Percentiles rank a stretch among this genome's conserved stretches.
phyloP scores from a whole-genome alignment of 768 basidiomycete genomes.

The Amanita inopinata region DNA sequence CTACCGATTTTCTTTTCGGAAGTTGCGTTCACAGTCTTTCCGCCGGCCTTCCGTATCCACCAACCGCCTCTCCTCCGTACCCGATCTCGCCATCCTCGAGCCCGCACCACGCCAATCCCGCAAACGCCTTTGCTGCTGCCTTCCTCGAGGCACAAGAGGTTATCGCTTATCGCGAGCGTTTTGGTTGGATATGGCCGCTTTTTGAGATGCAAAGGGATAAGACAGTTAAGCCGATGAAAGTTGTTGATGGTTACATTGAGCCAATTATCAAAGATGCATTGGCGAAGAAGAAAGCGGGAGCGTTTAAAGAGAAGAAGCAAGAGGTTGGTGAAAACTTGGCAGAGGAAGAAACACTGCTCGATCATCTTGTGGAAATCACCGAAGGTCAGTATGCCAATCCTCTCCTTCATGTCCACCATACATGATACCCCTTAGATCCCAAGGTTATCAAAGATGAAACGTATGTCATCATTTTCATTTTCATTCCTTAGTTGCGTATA shows the following conservation, averaged over 20 bases:
- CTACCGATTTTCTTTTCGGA: conserved; percentile 59
- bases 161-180: conserved; percentile 31
- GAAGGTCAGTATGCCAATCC: conserved; percentile 23
- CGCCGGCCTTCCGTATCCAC: conserved; percentile 43
- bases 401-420: not conserved
- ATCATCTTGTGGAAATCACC: conserved; percentile 44
- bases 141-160: conserved; percentile 38
- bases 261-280: conserved; percentile 44
- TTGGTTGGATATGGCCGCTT: conserved; percentile 45
- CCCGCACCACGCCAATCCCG: conserved; percentile 18
- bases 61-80: conserved; percentile 21
- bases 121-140: conserved; percentile 33
- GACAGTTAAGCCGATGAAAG: conserved; percentile 37
- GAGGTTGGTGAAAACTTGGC: conserved; percentile 21
- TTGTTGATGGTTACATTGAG: conserved; percentile 42
- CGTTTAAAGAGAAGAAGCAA: conserved; percentile 16
- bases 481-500: not conserved
- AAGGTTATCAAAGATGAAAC: conserved; percentile 39
- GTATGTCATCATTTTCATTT: conserved; percentile 17
- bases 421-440: conserved; percentile 21
- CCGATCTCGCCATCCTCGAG: not conserved
- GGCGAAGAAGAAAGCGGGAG: conserved; percentile 23
- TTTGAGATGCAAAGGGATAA: conserved; percentile 39
- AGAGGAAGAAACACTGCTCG: conserved; percentile 42
- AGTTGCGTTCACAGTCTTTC: conserved; percentile 43